These are phyloP conservation scores for Paragyromitra xinjiangensis DNA, from an alignment of 495 filamentous ascomycete genomes.

Conservation along the genomic window DNA sequence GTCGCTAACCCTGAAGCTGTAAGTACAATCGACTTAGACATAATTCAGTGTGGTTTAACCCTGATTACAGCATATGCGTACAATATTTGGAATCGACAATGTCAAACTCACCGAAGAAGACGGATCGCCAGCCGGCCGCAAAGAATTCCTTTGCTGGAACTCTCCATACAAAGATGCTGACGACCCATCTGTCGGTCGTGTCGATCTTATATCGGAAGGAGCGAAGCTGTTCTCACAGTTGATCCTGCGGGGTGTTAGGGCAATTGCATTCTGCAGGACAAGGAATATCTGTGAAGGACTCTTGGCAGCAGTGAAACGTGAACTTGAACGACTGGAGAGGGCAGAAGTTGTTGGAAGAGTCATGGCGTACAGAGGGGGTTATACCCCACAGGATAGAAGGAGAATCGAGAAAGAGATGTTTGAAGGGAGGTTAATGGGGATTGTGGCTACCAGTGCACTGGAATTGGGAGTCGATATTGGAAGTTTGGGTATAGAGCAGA, in stretches of 20 bases:
- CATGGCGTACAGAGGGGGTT: conserved; percentile 96
- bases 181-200: conserved; percentile 86
- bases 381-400: conserved; percentile 91
- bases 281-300: conserved; percentile 88
- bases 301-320: conserved; percentile 78
- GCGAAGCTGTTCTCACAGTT: conserved; percentile 90
- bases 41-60: conserved; percentile 10
- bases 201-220: conserved; percentile 81
- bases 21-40: conserved; percentile 11
- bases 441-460: conserved; percentile 91
- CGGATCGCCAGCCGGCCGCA: conserved; percentile 89
- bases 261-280: conserved; percentile 93
- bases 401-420: conserved; percentile 97
- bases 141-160: conserved; percentile 98
- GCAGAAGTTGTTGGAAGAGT: conserved; percentile 78
- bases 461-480: conserved; percentile 97
- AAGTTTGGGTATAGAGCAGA: conserved; percentile 63
- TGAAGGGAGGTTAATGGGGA: conserved; percentile 89
- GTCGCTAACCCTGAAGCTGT: conserved; percentile 83
- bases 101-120: conserved; percentile 87
- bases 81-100: conserved; percentile 86
- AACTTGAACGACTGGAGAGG: conserved; percentile 75
- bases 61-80: conserved; percentile 77
- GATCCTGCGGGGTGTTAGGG: conserved; percentile 83
- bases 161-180: conserved; percentile 91